Evolutionary conservation across 108 stramenopile genomes (phyloP).

Genomic region (Skeletonema potamos): DNA sequence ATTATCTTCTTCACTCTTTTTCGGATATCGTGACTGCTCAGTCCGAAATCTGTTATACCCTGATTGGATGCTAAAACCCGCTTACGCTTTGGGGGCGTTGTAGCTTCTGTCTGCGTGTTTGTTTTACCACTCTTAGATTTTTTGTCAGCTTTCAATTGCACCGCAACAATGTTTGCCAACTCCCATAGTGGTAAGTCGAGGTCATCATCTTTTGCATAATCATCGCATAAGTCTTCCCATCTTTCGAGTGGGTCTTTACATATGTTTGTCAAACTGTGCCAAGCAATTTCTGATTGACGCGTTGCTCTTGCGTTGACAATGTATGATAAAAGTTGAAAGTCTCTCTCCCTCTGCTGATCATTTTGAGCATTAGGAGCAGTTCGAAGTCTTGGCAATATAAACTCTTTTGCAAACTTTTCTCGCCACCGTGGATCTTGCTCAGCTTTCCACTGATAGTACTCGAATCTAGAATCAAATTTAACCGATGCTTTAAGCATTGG

Average conservation of each 20-base stretch:
- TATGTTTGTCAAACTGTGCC: constrained; percentile 10
- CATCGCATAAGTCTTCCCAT: constrained; percentile 53
- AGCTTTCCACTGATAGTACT: constrained; percentile 29
- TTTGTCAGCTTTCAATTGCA: neutral
- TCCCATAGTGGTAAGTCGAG: constrained; percentile 38
- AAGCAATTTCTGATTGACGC: constrained; percentile 28
- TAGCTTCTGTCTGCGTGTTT: neutral
- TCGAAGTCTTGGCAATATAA: constrained; percentile 7
- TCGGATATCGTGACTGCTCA: neutral
- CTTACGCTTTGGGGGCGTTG: neutral
- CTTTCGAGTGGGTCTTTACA: constrained; percentile 23
- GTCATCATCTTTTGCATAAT: constrained; percentile 42
- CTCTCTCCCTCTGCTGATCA: constrained; percentile 1
- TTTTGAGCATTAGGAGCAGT: neutral
- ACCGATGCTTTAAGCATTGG: constrained; percentile 16
- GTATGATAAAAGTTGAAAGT: constrained; percentile 12
- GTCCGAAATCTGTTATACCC: neutral
- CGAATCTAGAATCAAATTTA: constrained; percentile 29
- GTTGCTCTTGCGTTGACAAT: constrained; percentile 21
- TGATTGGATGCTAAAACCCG: neutral
- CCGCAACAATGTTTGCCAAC: constrained; percentile 9
- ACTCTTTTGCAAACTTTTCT: constrained; percentile 1
- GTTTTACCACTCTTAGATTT: neutral
- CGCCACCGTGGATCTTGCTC: constrained; percentile 24
- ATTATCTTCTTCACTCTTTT: neutral